Base-by-base conservation (phyloP, 2,329 filamentous ascomycete genomes). In the Ophiostoma triangulosporum region DNA sequence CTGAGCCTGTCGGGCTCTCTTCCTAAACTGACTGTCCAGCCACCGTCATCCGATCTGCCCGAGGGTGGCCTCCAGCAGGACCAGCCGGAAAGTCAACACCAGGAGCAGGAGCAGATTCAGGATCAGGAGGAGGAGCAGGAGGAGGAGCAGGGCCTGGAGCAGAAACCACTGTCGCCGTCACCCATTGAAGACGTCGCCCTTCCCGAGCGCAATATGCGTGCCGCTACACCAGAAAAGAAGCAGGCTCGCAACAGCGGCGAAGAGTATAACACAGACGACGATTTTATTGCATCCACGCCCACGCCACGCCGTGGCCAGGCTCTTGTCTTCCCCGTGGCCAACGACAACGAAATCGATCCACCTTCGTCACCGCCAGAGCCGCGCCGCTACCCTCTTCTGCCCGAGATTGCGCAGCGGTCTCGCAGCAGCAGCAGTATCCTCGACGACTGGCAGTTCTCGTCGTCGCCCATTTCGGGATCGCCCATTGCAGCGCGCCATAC, bases 341-440 rank as follows among this genome's bases (percentile, higher is more conserved):
- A 54, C 31, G 54, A 56, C n/a, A 65, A 69, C 27, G 70, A 75
- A 38, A 65, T 67, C 17, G 73, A 79, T 50, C 71, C 75, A 4
- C 75, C 77, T 9, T 82, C 78, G 6, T 82, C 79, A 1, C 78
- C 79, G 5, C 77, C 76, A 1, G 71, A 77, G 54, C 72, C 74
- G 0, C 71, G 76, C 50, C 70, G 72, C 8, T 78, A 75, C 53
- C 72, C 75, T 12, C 66, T 79, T 5, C 62, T 75, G 6, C 70
- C 72, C 2, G 74, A 78, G 58, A 76, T 80, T 54, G 69, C 70
- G 53, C 72, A 74, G 32, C 69, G 72, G 33, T 74, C 75, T 20
- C 70, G 64, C 32, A 70, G 56, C 48, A 59, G 52, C 46, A 58
- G 54, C 54, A 62, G 35, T 38, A 35, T 70, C 32, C 60, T 70